Evolutionary conservation across 2,329 filamentous ascomycete genomes (phyloP), one percentile per base, ranked within the genome.

Genomic region (Mariannaea elegans): DNA sequence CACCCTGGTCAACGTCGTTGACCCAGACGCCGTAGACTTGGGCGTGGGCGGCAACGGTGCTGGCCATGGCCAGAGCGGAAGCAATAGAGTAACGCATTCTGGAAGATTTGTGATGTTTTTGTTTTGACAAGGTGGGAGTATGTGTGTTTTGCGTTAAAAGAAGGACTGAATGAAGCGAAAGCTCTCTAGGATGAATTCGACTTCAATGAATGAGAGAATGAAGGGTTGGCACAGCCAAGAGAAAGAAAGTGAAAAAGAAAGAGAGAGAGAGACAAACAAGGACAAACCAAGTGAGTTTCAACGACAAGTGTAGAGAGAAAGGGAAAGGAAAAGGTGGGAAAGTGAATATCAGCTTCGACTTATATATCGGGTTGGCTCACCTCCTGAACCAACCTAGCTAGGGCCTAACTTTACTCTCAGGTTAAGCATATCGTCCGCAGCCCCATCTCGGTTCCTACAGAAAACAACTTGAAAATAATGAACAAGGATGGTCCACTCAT

Each of bases 21-120:
- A 83, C 78, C 77, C 76, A 82, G 58, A 82, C 76, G 47, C 79
- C 66, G 68, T 78, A 81, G 65, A 82, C 78, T 36, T 72, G 76
- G 56, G 82, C 74, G 73, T 85, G 83, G 62, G 77, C 80, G 32
- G 78, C 73, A 61, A 73, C 77, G 62, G 67, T 69, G 71, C 64
- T 73, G 72, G 75, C 74, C 64, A 78, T 71, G 67, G 76, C 74
- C 63, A 79, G 65, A 62, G 70, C 69, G 58, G 75, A 70, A 50
- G 71, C 63, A 48, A 72, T 59, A 44, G 70, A 61, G 69, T 74
- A 74, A 67, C 69, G 75, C 77, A 79, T 79, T 38, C 70, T 76
- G 71, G 62, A 44, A 18, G 63, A 56, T 59, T 8, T 23, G 45
- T 18, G 18, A 12, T 52, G 56, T 36, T 57, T 56, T 45, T 55